A percentile compares a stretch with the other conserved stretches of the same genome.
These are phyloP conservation scores for Naganishia liquefaciens DNA, from an alignment of 1,284 basidiomycete genomes.

Conservation along the genomic window DNA sequence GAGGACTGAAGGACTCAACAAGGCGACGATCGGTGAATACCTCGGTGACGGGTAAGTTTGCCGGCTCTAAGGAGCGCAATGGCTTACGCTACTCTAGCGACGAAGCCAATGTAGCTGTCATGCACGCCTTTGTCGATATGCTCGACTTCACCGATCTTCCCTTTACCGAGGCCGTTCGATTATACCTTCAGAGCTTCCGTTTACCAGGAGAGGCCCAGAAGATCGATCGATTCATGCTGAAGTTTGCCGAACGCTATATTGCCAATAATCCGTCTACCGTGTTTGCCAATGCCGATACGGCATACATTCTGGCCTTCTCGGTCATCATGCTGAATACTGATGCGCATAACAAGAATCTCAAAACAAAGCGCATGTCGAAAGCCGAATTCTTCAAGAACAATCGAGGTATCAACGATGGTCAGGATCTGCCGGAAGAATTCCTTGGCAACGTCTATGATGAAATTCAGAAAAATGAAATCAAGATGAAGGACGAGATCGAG, in stretches of 20 bases:
- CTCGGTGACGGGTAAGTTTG: conserved; percentile 83
- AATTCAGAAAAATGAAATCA: conserved; percentile 85
- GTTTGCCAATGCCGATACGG: conserved; percentile 80
- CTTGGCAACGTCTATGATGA: conserved; percentile 80
- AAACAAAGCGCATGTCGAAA: conserved; percentile 83
- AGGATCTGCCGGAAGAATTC: conserved; percentile 81
- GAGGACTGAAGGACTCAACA: conserved; percentile 88
- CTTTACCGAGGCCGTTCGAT: conserved; percentile 84
- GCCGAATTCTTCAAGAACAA: conserved; percentile 89
- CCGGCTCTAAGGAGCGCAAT: conserved; percentile 1
- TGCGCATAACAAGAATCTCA: conserved; percentile 89
- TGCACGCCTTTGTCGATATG: conserved; percentile 94
- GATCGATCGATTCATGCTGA: conserved; percentile 98
- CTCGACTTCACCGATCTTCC: conserved; percentile 77
- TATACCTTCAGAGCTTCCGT: conserved; percentile 89
- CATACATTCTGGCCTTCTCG: conserved; percentile 90
- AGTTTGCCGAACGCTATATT: conserved; percentile 93
- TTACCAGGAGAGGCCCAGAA: conserved; percentile 94
- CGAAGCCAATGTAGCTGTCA: conserved; percentile 79
- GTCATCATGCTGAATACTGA: conserved; percentile 95
- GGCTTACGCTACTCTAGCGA: conserved; percentile 60
- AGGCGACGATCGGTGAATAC: conserved; percentile 96
- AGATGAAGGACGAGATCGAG: conserved; percentile 95
- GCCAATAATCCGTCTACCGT: conserved; percentile 75
- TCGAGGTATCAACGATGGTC: conserved; percentile 86